Conservation (phyloP, 2,329 filamentous ascomycete species). For the Aspergillus sp. region DNA sequence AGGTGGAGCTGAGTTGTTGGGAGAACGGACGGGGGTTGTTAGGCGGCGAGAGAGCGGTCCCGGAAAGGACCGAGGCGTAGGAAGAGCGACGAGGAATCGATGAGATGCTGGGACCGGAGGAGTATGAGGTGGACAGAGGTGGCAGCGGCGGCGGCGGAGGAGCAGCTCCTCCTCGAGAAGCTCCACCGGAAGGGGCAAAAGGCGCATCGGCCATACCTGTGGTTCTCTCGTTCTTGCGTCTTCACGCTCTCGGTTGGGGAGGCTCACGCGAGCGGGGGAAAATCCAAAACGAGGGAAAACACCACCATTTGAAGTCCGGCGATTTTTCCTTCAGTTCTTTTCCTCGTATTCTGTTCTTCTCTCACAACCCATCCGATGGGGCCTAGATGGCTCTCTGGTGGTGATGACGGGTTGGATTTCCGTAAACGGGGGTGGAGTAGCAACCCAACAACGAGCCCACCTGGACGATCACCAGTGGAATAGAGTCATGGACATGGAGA, state of each 20-base stretch:
- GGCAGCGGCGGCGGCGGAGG: constrained; percentile 19
- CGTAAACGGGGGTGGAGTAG: constrained; percentile 15
- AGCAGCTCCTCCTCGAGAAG: constrained; percentile 23
- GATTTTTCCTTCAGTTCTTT: background rate
- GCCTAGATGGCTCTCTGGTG: background rate
- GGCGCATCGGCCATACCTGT: constrained; percentile 44
- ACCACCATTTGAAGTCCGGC: background rate
- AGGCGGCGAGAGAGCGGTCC: constrained; percentile 43
- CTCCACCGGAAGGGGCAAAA: constrained; percentile 43
- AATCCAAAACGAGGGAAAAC: background rate
- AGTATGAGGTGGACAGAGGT: constrained; percentile 32
- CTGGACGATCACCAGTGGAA: background rate
- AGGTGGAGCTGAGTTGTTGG: constrained; percentile 52
- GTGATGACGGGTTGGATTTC: constrained; percentile 7
- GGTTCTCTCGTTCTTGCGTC: background rate
- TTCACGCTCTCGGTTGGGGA: background rate
- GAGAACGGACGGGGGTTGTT: constrained; percentile 49
- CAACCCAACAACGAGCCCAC: background rate
- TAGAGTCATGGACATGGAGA: no score
- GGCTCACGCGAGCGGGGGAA: background rate
- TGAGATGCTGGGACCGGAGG: constrained; percentile 32
- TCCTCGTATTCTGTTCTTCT: background rate
- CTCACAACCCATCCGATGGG: background rate
- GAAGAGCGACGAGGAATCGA: constrained; percentile 55
- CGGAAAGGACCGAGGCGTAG: constrained; percentile 62